phyloP scores from a whole-genome alignment of 2,329 filamentous ascomycete genomes.

The Lasiodiplodia citricola region DNA sequence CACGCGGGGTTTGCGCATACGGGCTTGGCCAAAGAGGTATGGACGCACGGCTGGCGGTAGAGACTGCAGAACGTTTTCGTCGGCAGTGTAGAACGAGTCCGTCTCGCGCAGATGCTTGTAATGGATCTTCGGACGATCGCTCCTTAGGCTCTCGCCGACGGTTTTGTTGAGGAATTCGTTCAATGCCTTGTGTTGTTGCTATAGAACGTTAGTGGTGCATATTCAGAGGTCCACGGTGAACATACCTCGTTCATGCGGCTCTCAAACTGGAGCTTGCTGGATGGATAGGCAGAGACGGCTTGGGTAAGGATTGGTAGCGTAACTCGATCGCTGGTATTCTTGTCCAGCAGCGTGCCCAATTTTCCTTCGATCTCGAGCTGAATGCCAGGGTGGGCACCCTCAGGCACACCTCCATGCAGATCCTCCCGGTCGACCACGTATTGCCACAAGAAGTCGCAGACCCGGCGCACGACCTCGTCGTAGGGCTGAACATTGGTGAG shows the following conservation, averaged over 20 bases:
- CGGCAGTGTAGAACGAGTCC: conserved; percentile 73
- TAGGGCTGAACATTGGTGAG: conserved; percentile 73
- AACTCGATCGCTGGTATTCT: conserved; percentile 72
- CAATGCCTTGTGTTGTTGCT: conserved; percentile 80
- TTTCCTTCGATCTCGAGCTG: conserved; percentile 94
- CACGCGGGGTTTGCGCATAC: conserved; percentile 35
- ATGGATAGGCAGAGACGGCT: conserved; percentile 49
- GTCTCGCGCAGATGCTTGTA: conserved; percentile 84
- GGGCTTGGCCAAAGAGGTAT: conserved; percentile 20
- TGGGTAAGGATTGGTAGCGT: conserved; percentile 72
- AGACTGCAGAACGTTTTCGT: conserved; percentile 22
- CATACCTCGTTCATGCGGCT: conserved; percentile 72
- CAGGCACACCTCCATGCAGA: conserved; percentile 37
- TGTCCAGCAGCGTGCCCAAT: conserved; percentile 79
- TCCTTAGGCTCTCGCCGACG: conserved; percentile 57
- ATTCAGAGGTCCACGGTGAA: conserved; percentile 27
- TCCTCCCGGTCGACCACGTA: conserved; percentile 72
- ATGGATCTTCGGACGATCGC: conserved; percentile 66
- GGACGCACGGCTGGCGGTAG: conserved; percentile 57
- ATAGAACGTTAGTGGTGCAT: conserved; percentile 4
- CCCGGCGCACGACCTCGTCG: conserved; percentile 73
- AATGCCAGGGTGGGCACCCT: conserved; percentile 56
- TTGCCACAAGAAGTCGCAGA: conserved; percentile 82
- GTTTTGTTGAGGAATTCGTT: conserved; percentile 83
- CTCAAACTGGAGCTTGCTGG: conserved; percentile 69